Evolutionary conservation across 2,329 filamentous ascomycete genomes (phyloP).

Genomic region (Aaosphaeria pasadenensis): DNA sequence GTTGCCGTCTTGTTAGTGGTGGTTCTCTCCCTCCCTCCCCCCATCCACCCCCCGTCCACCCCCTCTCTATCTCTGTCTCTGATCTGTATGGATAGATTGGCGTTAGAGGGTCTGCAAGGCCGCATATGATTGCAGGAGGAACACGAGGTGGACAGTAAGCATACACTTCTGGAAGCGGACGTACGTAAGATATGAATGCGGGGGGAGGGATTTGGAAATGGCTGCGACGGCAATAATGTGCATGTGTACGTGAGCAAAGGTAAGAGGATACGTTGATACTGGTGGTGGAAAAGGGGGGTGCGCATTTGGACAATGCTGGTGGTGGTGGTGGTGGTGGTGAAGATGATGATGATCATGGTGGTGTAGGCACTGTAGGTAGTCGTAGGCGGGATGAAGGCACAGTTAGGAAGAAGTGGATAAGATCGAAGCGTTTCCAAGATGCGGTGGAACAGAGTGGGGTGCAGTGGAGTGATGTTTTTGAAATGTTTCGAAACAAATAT

Average conservation of each 20-base stretch:
- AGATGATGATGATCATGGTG: neutral
- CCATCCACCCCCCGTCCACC: too few species aligned
- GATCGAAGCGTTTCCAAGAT: neutral
- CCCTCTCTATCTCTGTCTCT: too few species aligned
- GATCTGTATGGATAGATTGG: too few species aligned
- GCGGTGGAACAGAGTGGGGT: neutral
- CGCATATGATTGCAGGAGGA: slow-evolving; percentile 1
- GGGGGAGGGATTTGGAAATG: too few species aligned
- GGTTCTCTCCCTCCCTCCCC: too few species aligned
- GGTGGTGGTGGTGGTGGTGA: neutral
- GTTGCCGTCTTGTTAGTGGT: too few species aligned
- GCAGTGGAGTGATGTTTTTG: neutral
- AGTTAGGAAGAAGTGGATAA: neutral
- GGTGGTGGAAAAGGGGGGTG: slow-evolving; percentile 1
- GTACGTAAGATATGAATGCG: neutral
- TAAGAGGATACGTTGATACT: neutral
- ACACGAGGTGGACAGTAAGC: slow-evolving; percentile 12
- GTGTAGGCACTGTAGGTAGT: neutral
- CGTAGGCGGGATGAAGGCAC: neutral
- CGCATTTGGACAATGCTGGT: neutral
- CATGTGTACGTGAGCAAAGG: neutral
- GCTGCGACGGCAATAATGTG: too few species aligned
- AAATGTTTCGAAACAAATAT: neutral
- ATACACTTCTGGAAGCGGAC: slow-evolving; percentile 11
- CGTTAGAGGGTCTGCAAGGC: neutral